These are phyloP conservation scores for Neurospora tetrasperma DNA, from an alignment of 495 filamentous ascomycete genomes.

Conservation along the genomic window DNA sequence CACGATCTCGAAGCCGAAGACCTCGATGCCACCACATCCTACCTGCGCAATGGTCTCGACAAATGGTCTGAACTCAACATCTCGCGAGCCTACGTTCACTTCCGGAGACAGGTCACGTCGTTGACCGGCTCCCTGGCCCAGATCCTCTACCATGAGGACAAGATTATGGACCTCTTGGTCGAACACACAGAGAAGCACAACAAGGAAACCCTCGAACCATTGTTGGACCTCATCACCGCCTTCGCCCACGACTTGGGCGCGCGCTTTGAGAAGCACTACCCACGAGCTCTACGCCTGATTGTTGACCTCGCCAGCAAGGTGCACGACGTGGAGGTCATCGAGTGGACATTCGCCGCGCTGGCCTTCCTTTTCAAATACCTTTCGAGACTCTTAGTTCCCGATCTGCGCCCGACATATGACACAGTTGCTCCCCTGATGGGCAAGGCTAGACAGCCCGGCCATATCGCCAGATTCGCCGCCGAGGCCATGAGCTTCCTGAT, in stretches of 20 bases:
- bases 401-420: constrained; percentile 72
- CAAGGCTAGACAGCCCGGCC: constrained; percentile 65
- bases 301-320: constrained; percentile 37
- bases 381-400: constrained; percentile 70
- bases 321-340: constrained; percentile 64
- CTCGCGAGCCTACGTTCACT: constrained; percentile 65
- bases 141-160: constrained; percentile 76
- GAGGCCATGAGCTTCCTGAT: constrained; percentile 92
- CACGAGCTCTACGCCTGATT: constrained; percentile 57
- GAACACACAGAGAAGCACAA: constrained; percentile 70
- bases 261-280: constrained; percentile 84
- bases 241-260: constrained; percentile 85
- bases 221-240: constrained; percentile 72
- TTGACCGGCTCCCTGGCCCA: constrained; percentile 84
- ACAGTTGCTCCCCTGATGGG: constrained; percentile 81
- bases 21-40: constrained; percentile 58
- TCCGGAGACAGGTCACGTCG: constrained; percentile 58
- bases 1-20: constrained; percentile 71
- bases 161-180: constrained; percentile 69
- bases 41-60: constrained; percentile 69
- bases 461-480: constrained; percentile 83
- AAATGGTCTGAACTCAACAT: constrained; percentile 88
- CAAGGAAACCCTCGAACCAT: constrained; percentile 65
- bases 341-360: constrained; percentile 93
- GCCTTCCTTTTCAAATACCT: constrained; percentile 97